Evolutionary conservation across 208 protist species (phyloP).

Genomic region (Porcisia deanei): DNA sequence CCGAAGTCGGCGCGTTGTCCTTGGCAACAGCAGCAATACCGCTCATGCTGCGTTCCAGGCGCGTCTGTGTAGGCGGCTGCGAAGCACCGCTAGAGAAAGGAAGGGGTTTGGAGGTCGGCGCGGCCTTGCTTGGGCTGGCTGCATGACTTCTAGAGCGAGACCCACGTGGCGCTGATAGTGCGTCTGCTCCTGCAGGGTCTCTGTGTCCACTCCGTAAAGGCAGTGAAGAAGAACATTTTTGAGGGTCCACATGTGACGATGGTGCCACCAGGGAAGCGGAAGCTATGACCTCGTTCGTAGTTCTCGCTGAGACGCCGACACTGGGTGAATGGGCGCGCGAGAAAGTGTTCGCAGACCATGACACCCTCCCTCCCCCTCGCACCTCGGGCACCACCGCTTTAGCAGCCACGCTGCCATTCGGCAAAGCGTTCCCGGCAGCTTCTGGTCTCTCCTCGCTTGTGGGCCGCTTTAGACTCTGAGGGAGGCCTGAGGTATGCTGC

Average conservation of each 20-base stretch:
- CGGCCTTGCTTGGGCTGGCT: not conserved
- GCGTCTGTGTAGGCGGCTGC: slow-evolving; percentile 12
- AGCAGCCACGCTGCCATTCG: not conserved
- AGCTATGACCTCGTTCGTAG: not conserved
- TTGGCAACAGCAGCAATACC: not conserved
- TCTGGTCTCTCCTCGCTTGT: not conserved
- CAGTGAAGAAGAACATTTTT: not conserved
- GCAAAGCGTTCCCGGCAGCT: not conserved
- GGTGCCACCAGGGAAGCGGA: not conserved
- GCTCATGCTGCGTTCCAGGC: slow-evolving; percentile 6
- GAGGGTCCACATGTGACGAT: too few relatives aligned
- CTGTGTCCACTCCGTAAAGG: not conserved
- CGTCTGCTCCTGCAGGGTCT: not conserved
- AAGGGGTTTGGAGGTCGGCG: not conserved
- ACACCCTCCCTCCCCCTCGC: too few relatives aligned
- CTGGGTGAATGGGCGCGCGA: not conserved
- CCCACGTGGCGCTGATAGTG: not conserved
- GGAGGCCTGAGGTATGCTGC: slow-evolving; percentile 3
- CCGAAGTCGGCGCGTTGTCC: not conserved
- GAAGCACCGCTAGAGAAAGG: not conserved
- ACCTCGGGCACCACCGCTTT: not conserved
- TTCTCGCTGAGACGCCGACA: not conserved
- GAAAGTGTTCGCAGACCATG: not conserved
- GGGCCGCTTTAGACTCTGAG: slow-evolving; percentile 13
- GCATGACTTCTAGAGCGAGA: not conserved